These are phyloP conservation scores for Dryas octopetala DNA, from an alignment of 306 rosid species.

Conservation along the genomic window DNA sequence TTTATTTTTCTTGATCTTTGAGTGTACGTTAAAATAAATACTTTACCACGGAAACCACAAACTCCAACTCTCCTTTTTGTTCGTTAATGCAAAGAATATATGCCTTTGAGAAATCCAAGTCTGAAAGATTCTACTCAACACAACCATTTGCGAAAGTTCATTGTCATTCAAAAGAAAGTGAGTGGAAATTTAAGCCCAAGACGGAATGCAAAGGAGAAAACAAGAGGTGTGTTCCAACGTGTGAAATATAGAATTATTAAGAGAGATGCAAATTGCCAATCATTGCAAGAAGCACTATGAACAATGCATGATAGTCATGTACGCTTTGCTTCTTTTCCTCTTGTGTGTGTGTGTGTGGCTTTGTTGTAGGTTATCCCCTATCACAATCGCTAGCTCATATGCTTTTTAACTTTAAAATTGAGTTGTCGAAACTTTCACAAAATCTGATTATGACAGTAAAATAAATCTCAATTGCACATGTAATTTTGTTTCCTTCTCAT, in stretches of 20 bases:
- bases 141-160: background rate
- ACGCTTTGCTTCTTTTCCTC: background rate
- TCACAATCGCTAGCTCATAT: background rate
- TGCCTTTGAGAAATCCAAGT: slow-evolving; percentile 3
- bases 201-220: background rate
- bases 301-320: background rate
- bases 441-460: slow-evolving; percentile 17
- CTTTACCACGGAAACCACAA: too few species aligned
- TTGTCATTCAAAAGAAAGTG: slow-evolving; percentile 12
- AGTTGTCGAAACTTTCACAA: background rate
- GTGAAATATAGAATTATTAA: background rate
- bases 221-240: background rate
- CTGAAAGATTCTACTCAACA: background rate
- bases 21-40: too few species aligned
- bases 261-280: slow-evolving; percentile 13
- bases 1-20: too few species aligned
- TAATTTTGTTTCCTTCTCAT: background rate
- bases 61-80: too few species aligned
- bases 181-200: slow-evolving; percentile 6
- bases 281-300: background rate
- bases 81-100: too few species aligned
- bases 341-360: background rate
- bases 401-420: background rate
- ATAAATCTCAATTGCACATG: background rate
- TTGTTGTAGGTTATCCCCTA: background rate